Evolutionary conservation across 257 asterid genomes (phyloP).

Genomic region (Cordia subcordata): DNA sequence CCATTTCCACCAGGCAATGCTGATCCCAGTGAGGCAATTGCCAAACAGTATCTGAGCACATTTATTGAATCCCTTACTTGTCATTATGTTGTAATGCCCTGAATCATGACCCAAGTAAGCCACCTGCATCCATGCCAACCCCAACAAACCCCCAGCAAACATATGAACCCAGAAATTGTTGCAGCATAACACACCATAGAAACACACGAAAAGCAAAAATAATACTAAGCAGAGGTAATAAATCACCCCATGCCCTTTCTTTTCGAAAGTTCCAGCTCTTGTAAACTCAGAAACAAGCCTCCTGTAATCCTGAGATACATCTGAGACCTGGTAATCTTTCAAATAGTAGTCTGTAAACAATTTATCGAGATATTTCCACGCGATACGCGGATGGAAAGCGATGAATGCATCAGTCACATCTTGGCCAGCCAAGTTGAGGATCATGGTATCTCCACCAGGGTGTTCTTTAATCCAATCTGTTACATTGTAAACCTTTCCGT

Average conservation of each 20-base stretch:
- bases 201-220: constrained; percentile 19
- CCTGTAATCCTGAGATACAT: constrained; percentile 38
- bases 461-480: constrained; percentile 42
- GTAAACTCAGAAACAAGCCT: constrained; percentile 25
- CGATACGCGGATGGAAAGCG: constrained; percentile 43
- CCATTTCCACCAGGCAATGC: constrained; percentile 58
- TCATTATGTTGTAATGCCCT: constrained; percentile 41
- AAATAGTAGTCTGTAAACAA: constrained; percentile 36
- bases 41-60: constrained; percentile 31
- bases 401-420: constrained; percentile 55
- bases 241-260: constrained; percentile 42
- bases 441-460: constrained; percentile 45
- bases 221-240: constrained; percentile 21
- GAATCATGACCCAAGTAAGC: constrained; percentile 43
- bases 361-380: constrained; percentile 26
- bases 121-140: constrained; percentile 47
- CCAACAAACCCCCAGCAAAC: constrained; percentile 31
- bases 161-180: constrained; percentile 26
- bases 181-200: constrained; percentile 28
- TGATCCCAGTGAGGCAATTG: constrained; percentile 38
- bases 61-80: constrained; percentile 21
- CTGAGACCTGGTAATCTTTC: constrained; percentile 37
- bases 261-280: constrained; percentile 39
- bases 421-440: constrained; percentile 43
- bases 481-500: constrained; percentile 47